These are phyloP conservation scores for Rhizomucor miehei DNA, from an alignment of 371 early-diverging fungal genomes.

Conservation along the genomic window DNA sequence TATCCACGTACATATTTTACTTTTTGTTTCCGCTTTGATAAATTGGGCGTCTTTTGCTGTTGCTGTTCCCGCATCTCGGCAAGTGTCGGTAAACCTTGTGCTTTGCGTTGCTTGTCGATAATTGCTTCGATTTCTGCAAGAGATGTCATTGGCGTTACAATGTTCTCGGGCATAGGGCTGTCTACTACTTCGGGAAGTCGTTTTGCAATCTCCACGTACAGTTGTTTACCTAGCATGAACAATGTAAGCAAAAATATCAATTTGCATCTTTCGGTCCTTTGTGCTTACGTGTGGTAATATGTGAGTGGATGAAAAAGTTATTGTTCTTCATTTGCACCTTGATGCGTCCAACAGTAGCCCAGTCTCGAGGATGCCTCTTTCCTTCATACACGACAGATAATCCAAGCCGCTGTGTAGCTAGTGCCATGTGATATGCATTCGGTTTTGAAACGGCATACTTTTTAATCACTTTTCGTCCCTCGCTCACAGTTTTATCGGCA, in stretches of 20 bases:
- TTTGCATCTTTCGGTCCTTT: not conserved
- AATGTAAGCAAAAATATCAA: not conserved
- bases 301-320: constrained; percentile 26
- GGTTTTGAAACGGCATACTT: constrained; percentile 52
- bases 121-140: constrained; percentile 39
- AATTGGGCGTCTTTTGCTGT: constrained; percentile 12
- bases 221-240: constrained; percentile 22
- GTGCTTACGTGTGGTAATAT: constrained; percentile 23
- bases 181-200: constrained; percentile 37
- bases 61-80: constrained; percentile 32
- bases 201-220: constrained; percentile 34
- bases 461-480: constrained; percentile 54
- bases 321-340: constrained; percentile 45
- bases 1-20: constrained; percentile 37
- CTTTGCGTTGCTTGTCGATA: constrained; percentile 44
- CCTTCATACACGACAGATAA: constrained; percentile 60
- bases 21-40: constrained; percentile 40
- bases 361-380: constrained; percentile 58
- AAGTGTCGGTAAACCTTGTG: constrained; percentile 46
- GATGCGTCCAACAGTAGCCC: constrained; percentile 62
- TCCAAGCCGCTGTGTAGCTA: constrained; percentile 56
- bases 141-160: constrained; percentile 33
- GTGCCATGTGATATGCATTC: constrained; percentile 64
- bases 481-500: constrained; percentile 42
- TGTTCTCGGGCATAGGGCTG: constrained; percentile 29